Evolutionary conservation across 2,329 filamentous ascomycete genomes (phyloP).

Genomic region (Apiospora hydei): DNA sequence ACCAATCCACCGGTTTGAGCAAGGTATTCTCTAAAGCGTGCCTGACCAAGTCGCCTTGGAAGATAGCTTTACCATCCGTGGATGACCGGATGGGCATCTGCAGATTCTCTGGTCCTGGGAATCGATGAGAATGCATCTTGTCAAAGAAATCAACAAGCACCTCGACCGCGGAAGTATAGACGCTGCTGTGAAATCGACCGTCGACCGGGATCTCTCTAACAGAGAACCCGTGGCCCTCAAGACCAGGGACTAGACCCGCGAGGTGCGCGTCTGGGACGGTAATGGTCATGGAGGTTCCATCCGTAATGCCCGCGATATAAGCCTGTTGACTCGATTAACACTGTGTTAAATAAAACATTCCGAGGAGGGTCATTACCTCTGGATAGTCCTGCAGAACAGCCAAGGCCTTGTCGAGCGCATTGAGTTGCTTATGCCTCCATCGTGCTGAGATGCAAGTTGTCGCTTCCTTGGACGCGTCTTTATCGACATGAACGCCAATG

Average conservation of each 20-base stretch:
- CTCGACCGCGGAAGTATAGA: constrained; percentile 15
- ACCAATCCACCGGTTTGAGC: constrained; percentile 11
- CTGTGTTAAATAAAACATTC: background rate
- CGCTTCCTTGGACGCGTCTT: constrained; percentile 23
- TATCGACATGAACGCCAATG: constrained; percentile 29
- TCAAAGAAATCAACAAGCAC: constrained; percentile 13
- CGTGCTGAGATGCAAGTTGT: constrained; percentile 26
- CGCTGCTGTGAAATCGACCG: constrained; percentile 29
- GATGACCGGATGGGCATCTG: background rate
- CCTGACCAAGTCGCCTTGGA: background rate
- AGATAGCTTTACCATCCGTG: background rate
- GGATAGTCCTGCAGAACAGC: background rate
- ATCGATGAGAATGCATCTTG: background rate
- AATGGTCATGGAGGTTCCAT: constrained; percentile 26
- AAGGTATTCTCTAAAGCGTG: background rate
- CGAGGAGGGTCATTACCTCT: background rate
- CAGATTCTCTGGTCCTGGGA: background rate
- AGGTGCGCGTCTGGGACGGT: constrained; percentile 23
- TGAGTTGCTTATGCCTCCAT: constrained; percentile 26
- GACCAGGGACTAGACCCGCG: constrained; percentile 15
- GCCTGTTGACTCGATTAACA: constrained; percentile 1
- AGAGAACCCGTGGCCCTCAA: constrained; percentile 22
- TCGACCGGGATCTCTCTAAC: constrained; percentile 25
- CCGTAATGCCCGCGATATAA: constrained; percentile 25
- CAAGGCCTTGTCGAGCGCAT: background rate